These are phyloP conservation scores for Chalaropsis thielavioides DNA, from an alignment of 2,329 filamentous ascomycete species.

Conservation along the genomic window DNA sequence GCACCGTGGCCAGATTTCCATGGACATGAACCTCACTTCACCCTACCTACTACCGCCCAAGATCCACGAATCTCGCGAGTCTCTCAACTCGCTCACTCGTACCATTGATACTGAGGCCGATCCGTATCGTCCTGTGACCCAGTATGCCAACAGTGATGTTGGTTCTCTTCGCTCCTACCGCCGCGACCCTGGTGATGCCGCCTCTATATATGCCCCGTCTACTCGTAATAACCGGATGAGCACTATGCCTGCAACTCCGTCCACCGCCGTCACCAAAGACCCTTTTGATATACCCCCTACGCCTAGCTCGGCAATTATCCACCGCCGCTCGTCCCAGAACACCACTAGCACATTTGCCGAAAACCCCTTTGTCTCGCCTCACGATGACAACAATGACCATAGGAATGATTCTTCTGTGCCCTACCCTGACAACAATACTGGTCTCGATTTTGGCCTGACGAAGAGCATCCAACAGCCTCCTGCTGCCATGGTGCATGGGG, in stretches of 20 bases:
- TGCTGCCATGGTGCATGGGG: slow-evolving; percentile 23
- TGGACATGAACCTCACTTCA: slow-evolving; percentile 62
- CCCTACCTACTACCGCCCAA: slow-evolving; percentile 89
- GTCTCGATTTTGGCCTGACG: slow-evolving; percentile 20
- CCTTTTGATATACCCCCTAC: slow-evolving; percentile 15
- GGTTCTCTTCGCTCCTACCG: slow-evolving; percentile 41
- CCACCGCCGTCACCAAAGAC: slow-evolving; percentile 11
- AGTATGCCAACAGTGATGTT: slow-evolving; percentile 43
- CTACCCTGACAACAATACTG: slow-evolving; percentile 25
- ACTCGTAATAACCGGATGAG: slow-evolving; percentile 27
- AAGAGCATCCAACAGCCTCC: slow-evolving; percentile 28
- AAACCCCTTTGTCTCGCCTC: slow-evolving; percentile 17
- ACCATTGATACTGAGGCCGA: slow-evolving; percentile 63
- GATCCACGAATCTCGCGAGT: slow-evolving; percentile 66
- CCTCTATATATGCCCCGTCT: slow-evolving; percentile 33
- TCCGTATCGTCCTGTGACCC: slow-evolving; percentile 56
- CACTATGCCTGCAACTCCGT: slow-evolving; percentile 32
- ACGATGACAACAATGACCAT: slow-evolving; percentile 8
- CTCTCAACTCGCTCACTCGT: slow-evolving; percentile 70
- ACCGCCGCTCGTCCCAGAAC: slow-evolving; percentile 4
- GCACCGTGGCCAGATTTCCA: slow-evolving; percentile 43
- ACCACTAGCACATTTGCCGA: slow-evolving; percentile 2
- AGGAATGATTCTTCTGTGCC: slow-evolving; percentile 16
- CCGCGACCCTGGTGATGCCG: slow-evolving; percentile 26
- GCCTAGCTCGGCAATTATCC: slow-evolving; percentile 5